Conservation (phyloP, 768 basidiomycete species). For the Rhizopogon vinicolor region DNA sequence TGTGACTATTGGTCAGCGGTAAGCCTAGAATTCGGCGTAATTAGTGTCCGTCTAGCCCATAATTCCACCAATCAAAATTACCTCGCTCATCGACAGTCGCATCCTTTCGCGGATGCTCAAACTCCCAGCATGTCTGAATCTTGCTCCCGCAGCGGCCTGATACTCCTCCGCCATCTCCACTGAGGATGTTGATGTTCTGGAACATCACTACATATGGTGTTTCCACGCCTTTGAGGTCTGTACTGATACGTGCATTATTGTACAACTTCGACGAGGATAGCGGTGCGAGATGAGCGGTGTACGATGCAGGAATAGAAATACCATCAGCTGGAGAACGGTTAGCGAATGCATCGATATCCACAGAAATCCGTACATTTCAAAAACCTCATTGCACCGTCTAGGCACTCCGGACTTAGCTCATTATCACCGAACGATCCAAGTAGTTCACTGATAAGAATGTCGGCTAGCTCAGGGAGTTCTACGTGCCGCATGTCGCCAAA, state of each 20-base stretch:
- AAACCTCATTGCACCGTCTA: conserved; percentile 93
- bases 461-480: conserved; percentile 79
- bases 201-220: conserved; percentile 99
- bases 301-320: conserved; percentile 94
- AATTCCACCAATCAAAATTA: conserved; percentile 19
- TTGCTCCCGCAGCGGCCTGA: conserved; percentile 71
- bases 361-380: conserved; percentile 61
- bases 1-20: conserved; percentile 94
- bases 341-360: conserved; percentile 6
- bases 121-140: conserved; percentile 96
- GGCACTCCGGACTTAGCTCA: conserved; percentile 95
- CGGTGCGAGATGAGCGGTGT: conserved; percentile 92
- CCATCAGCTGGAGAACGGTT: conserved; percentile 60
- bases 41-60: conserved; percentile 7
- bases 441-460: conserved; percentile 93
- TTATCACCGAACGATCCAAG: conserved; percentile 98
- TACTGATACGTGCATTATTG: conserved; percentile 69
- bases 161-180: conserved; percentile 61
- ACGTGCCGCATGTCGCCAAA: conserved; percentile 93
- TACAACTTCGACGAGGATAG: conserved; percentile 91
- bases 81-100: conserved; percentile 69
- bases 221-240: conserved; percentile 72
- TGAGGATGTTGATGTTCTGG: conserved; percentile 85
- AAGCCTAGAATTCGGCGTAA: conserved; percentile 48
- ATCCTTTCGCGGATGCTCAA: conserved; percentile 88